phyloP scores from a whole-genome alignment of 208 protist species.

The Strigomonas oncopelti region DNA sequence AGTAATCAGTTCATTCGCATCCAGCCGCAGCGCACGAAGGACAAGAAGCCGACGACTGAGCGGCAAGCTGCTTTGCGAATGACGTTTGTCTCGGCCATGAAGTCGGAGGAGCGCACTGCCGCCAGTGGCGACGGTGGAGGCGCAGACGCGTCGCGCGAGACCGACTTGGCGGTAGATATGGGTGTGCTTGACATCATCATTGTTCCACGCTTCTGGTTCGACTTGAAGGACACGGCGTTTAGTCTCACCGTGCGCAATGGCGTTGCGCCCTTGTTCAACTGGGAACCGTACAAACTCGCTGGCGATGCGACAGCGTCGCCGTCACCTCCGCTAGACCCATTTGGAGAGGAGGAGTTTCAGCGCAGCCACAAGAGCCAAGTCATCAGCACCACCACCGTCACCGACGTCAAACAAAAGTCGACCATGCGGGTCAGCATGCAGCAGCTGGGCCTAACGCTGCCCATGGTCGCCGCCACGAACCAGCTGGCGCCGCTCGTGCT shows the following conservation, averaged over 20 bases:
- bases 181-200: slow-evolving; percentile 20
- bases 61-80: background rate
- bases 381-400: no score
- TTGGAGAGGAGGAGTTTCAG: no score
- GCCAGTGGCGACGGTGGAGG: background rate
- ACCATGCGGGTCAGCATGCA: background rate
- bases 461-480: background rate
- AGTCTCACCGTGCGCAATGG: slow-evolving; percentile 30
- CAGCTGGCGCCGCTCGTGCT: background rate
- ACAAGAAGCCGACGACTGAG: background rate
- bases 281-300: slow-evolving; percentile 16
- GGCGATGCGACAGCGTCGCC: background rate
- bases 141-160: background rate
- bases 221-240: slow-evolving; percentile 28
- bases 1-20: background rate
- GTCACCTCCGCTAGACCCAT: no score
- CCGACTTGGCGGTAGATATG: background rate
- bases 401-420: background rate
- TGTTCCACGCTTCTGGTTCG: slow-evolving; percentile 42
- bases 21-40: background rate
- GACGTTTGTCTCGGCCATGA: background rate
- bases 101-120: background rate
- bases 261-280: slow-evolving; percentile 18
- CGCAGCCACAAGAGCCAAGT: no score
- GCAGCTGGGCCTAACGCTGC: background rate